Evolutionary conservation across 2,329 filamentous ascomycete species (phyloP), one percentile per base, ranked within the genome.

Genomic region (Endothia cerciana): DNA sequence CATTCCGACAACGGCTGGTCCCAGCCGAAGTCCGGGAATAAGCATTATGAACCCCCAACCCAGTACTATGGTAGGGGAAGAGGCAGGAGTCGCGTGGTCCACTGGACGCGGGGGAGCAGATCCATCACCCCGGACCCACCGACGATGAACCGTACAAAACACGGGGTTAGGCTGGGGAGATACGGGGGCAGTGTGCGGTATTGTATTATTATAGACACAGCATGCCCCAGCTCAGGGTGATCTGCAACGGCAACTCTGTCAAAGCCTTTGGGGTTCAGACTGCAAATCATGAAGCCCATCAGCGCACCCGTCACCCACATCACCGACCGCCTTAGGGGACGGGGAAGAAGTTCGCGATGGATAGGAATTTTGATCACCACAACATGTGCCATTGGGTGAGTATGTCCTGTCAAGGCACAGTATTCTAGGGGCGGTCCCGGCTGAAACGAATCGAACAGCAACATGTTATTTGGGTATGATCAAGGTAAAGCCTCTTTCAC

Each of bases 381-480:
- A 5, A 47, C 40, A n/a, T 61, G 59, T 47, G 59, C 41, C 5
- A 61, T 61, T 47, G 59, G 59, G 59, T 61, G 25, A 47, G 40
- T 28, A 25, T 30, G 1, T 25, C 33, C 25, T 61, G 40, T 61
- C 28, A 33, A 38, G 22, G 5, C 17, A 4, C 15, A n/a, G 4
- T 17, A 4, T n/a, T 43, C 41, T 19, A 3, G 17, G 13, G 15
- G 17, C 41, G 6, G 41, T 19, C 41, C 8, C 36, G 51, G 19
- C 51, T 19, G 28, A 33, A 33, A 13, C 6, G 6, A 30, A 33
- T 33, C 28, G 28, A 19, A 33, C 13, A 61, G 59, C n/a, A 61
- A 61, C 40, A 61, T 61, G 59, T n/a, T 61, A 22, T 61, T 61
- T 45, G 59, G 59, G 11, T 61, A 61, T 22, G 59, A 61, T 22